phyloP scores from a whole-genome alignment of 371 early-diverging fungal species.

The Haplosporangium sp. region DNA sequence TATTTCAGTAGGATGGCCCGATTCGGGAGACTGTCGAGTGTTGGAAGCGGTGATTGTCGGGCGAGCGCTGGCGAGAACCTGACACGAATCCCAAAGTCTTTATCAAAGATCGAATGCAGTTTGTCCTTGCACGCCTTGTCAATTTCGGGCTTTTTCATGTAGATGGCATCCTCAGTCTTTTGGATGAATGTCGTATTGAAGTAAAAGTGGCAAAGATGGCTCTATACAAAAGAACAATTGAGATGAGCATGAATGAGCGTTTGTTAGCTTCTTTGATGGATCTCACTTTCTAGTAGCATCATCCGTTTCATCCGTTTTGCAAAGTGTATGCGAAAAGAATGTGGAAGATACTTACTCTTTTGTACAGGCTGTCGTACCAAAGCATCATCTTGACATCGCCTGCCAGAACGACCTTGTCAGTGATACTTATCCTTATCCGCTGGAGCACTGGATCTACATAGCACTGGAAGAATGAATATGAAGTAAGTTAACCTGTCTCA shows the following conservation, averaged over 20 bases:
- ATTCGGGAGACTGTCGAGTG: slow-evolving; percentile 37
- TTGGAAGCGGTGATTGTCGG: slow-evolving; percentile 32
- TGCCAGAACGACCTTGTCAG: slow-evolving; percentile 42
- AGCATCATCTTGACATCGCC: slow-evolving; percentile 65
- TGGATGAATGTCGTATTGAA: slow-evolving; percentile 64
- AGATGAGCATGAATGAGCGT: background rate
- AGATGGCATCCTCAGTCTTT: slow-evolving; percentile 10
- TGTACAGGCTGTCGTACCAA: slow-evolving; percentile 50
- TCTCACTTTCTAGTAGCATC: background rate
- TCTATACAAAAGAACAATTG: slow-evolving; percentile 14
- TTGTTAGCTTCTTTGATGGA: background rate
- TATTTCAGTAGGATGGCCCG: slow-evolving; percentile 39
- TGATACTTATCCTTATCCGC: slow-evolving; percentile 46
- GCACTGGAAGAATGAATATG: slow-evolving; percentile 25
- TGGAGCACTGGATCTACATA: slow-evolving; percentile 33
- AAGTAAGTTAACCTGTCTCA: background rate
- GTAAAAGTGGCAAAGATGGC: slow-evolving; percentile 61
- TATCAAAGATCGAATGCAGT: slow-evolving; percentile 46
- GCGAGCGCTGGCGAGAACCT: slow-evolving; percentile 32
- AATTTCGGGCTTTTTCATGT: slow-evolving; percentile 51
- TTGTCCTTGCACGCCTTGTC: slow-evolving; percentile 61
- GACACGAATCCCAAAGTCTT: slow-evolving; percentile 36
- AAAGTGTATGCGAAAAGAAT: too few relatives aligned
- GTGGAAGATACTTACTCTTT: slow-evolving; percentile 27
- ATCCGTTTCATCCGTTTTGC: too few relatives aligned